phyloP scores from a whole-genome alignment of 768 basidiomycete genomes.

The Lyophyllum shimeji region DNA sequence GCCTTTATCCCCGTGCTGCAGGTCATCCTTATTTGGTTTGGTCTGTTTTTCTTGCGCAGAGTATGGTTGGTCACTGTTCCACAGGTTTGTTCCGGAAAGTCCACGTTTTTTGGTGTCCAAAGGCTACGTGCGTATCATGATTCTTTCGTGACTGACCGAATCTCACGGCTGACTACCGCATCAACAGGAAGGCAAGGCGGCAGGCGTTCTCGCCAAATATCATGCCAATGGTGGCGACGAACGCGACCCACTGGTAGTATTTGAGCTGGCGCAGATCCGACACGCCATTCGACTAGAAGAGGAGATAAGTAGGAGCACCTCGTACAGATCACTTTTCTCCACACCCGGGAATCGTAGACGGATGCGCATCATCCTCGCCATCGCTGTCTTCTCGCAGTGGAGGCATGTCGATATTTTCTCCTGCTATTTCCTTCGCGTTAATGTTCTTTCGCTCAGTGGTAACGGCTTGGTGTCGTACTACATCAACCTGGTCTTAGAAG shows the following conservation, averaged over 20 bases:
- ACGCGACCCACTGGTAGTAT: slow-evolving; percentile 56
- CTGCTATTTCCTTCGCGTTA: not conserved
- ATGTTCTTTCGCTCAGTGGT: slow-evolving; percentile 36
- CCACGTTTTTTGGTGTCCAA: slow-evolving; percentile 66
- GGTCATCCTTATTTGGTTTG: slow-evolving; percentile 51
- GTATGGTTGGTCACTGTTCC: not conserved
- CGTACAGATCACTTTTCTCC: slow-evolving; percentile 51
- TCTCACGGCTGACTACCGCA: not conserved
- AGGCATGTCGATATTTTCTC: slow-evolving; percentile 35
- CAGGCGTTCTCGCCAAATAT: slow-evolving; percentile 62
- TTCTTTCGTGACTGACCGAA: not conserved
- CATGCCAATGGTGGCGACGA: slow-evolving; percentile 65
- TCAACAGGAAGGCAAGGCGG: slow-evolving; percentile 52
- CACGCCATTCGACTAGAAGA: slow-evolving; percentile 66
- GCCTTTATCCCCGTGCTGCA: slow-evolving; percentile 58
- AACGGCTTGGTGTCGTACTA: slow-evolving; percentile 76
- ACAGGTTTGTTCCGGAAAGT: slow-evolving; percentile 66
- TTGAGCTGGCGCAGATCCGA: slow-evolving; percentile 66
- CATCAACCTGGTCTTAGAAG: slow-evolving; percentile 64
- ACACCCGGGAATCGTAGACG: slow-evolving; percentile 70
- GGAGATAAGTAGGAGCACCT: slow-evolving; percentile 46
- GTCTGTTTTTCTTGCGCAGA: not conserved
- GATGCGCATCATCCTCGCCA: slow-evolving; percentile 64
- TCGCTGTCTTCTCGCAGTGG: slow-evolving; percentile 77
- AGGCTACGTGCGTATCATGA: slow-evolving; percentile 42